A percentile compares a stretch with the other conserved stretches of the same genome.
phyloP scores from a whole-genome alignment of 768 basidiomycete species.

The Lactarius pseudohatsudake region DNA sequence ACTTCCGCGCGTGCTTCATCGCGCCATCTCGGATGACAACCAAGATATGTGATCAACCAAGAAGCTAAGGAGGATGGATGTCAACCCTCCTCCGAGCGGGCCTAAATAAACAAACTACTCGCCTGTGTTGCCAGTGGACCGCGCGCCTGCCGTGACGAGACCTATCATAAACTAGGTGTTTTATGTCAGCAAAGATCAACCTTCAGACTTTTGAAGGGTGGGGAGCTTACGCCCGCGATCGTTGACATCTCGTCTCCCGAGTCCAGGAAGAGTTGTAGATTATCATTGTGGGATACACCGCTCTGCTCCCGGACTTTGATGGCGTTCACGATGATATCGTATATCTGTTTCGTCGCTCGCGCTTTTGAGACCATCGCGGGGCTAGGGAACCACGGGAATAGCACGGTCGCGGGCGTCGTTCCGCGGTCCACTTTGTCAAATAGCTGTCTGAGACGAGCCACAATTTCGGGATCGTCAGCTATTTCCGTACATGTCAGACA shows the following conservation, averaged over 20 bases:
- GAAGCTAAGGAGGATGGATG: conserved; percentile 47
- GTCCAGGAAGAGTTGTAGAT: conserved; percentile 74
- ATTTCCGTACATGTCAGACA: conserved; percentile 68
- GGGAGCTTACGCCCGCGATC: conserved; percentile 61
- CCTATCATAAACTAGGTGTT: conserved; percentile 74
- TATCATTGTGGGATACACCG: conserved; percentile 59
- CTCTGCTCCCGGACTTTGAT: conserved; percentile 58
- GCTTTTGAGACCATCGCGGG: conserved; percentile 71
- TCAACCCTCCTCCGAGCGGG: conserved; percentile 20
- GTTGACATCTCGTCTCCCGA: conserved; percentile 64
- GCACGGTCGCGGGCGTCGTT: conserved; percentile 69
- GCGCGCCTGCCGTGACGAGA: conserved; percentile 73
- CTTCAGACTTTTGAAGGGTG: conserved; percentile 7
- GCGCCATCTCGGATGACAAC: conserved; percentile 65
- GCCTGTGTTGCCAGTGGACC: conserved; percentile 77
- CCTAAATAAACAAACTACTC: conserved; percentile 22
- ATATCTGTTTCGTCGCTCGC: conserved; percentile 72
- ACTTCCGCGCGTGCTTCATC: conserved; percentile 60
- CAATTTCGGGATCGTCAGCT: conserved; percentile 60
- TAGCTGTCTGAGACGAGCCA: conserved; percentile 58
- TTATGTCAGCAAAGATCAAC: conserved; percentile 24
- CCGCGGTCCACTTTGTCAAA: conserved; percentile 69
- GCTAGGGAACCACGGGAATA: conserved; percentile 75
- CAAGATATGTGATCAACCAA: conserved; percentile 74
- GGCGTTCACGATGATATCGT: conserved; percentile 60